These are phyloP conservation scores for Backusella mclennaniae DNA, from an alignment of 192 early-diverging fungal genomes.

Conservation along the genomic window DNA sequence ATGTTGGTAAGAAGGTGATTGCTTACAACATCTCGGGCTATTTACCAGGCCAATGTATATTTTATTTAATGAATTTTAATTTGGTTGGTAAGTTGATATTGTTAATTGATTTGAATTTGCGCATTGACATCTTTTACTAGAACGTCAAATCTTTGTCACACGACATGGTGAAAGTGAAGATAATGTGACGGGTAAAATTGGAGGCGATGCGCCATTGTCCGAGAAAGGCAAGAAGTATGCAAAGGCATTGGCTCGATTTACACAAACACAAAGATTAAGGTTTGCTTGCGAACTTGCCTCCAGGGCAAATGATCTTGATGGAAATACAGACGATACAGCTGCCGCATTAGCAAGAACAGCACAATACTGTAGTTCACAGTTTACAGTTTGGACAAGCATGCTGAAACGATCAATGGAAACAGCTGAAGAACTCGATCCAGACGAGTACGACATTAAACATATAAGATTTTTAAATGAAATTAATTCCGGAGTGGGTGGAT, in stretches of 20 bases:
- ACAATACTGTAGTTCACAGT: conserved; percentile 48
- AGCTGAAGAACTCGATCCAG: conserved; percentile 77
- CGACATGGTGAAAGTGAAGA: conserved; percentile 92
- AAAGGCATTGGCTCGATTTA: conserved; percentile 74
- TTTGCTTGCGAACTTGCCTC: conserved; percentile 42
- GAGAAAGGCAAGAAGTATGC: conserved; percentile 69
- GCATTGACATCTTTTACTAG: conserved; percentile 21
- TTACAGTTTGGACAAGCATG: conserved; percentile 86
- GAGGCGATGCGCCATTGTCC: conserved; percentile 61
- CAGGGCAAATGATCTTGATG: conserved; percentile 10
- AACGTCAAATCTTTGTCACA: conserved; percentile 86
- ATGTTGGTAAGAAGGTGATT: conserved; percentile 96
- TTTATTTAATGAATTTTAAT: conserved; percentile 99
- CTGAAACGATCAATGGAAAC: conserved; percentile 83
- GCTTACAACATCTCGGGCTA: conserved; percentile 95
- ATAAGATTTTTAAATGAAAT: conserved; percentile 90
- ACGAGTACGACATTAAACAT: conserved; percentile 74
- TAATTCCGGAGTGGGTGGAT: conserved; percentile 66
- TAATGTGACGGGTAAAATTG: conserved; percentile 82
- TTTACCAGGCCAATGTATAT: conserved; percentile 89
- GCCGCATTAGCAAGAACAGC: conserved; percentile 76
- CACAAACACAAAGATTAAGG: conserved; percentile 55
- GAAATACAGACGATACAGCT: conserved; percentile 21
- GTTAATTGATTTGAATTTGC: not conserved
- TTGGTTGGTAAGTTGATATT: conserved; percentile 52